These are phyloP conservation scores for Tubosaeta brunneosetosa DNA, from an alignment of 768 basidiomycete genomes.

Conservation along the genomic window DNA sequence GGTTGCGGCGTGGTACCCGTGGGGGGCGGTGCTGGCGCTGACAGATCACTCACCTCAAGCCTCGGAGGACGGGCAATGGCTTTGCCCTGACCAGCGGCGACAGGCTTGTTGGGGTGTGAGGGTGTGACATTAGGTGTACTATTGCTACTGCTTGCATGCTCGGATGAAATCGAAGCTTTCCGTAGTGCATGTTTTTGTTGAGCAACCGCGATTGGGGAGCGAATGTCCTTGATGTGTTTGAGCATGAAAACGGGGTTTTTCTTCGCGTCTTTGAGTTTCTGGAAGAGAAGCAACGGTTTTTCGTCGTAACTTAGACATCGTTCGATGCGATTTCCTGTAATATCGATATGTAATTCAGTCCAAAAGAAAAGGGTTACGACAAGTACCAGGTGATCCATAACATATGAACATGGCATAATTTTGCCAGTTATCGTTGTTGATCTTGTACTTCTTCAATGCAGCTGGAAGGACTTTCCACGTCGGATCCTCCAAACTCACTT, in stretches of 20 bases:
- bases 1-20: constrained; percentile 63
- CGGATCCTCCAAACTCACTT: constrained; percentile 95
- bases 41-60: constrained; percentile 64
- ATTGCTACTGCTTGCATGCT: constrained; percentile 15
- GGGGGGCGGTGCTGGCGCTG: constrained; percentile 46
- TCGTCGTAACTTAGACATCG: constrained; percentile 97
- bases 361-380: neutral
- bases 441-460: constrained; percentile 97
- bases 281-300: constrained; percentile 94
- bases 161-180: constrained; percentile 53
- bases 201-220: constrained; percentile 94
- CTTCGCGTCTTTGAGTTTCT: constrained; percentile 93
- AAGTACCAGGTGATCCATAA: constrained; percentile 82
- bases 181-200: constrained; percentile 92
- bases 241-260: constrained; percentile 99
- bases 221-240: constrained; percentile 89
- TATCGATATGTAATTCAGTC: neutral
- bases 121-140: constrained; percentile 18
- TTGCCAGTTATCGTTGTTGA: constrained; percentile 98
- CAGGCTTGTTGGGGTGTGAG: constrained; percentile 22
- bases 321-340: constrained; percentile 70
- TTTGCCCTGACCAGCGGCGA: constrained; percentile 28
- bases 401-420: constrained; percentile 99
- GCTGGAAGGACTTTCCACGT: constrained; percentile 99
- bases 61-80: constrained; percentile 55